Evolutionary conservation across 306 rosid genomes (phyloP).

Genomic region (Lathyrus tuberosus): DNA sequence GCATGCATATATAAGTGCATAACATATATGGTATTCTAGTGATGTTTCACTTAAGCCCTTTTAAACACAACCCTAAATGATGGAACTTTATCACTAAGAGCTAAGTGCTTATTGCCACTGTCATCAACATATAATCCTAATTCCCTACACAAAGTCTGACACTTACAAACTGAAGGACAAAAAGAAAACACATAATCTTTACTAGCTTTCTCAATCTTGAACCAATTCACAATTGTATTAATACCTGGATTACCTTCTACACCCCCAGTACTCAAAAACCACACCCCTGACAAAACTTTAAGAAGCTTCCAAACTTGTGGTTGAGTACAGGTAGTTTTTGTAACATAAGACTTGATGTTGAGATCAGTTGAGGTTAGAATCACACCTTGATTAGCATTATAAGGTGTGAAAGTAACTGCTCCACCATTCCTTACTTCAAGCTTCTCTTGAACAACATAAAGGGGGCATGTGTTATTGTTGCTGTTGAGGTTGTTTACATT

Average conservation of each 20-base stretch:
- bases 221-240: slow-evolving; percentile 54
- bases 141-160: slow-evolving; percentile 56
- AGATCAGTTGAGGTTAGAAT: slow-evolving; percentile 55
- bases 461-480: slow-evolving; percentile 47
- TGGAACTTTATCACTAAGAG: slow-evolving; percentile 43
- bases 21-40: slow-evolving; percentile 3
- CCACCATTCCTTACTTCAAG: slow-evolving; percentile 38
- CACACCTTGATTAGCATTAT: slow-evolving; percentile 34
- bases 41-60: slow-evolving; percentile 36
- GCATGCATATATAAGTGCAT: slow-evolving; percentile 1
- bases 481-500: neutral
- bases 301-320: slow-evolving; percentile 53
- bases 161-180: slow-evolving; percentile 64
- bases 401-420: slow-evolving; percentile 53
- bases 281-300: slow-evolving; percentile 41
- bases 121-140: slow-evolving; percentile 33
- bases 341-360: slow-evolving; percentile 49
- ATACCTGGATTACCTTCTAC: slow-evolving; percentile 56
- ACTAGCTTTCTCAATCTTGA: slow-evolving; percentile 61
- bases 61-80: slow-evolving; percentile 40
- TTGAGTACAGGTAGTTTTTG: slow-evolving; percentile 29
- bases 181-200: slow-evolving; percentile 52
- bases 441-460: slow-evolving; percentile 55
- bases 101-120: slow-evolving; percentile 43
- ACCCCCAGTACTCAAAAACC: slow-evolving; percentile 54